These are phyloP conservation scores for Umbilicus rupestris DNA, from an alignment of 164 flowering plant species.

Conservation along the genomic window DNA sequence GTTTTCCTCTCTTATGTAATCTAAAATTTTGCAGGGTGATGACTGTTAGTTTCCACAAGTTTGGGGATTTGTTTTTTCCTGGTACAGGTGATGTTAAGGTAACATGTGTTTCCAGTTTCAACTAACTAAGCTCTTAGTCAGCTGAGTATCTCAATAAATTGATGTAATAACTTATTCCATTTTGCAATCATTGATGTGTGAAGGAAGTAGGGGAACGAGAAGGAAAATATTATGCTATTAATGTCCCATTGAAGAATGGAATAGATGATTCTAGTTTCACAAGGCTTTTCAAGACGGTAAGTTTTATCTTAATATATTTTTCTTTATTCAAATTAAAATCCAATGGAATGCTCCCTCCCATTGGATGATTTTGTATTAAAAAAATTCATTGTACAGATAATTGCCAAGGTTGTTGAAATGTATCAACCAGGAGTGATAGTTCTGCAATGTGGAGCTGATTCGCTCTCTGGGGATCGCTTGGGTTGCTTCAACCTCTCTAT, in stretches of 20 bases:
- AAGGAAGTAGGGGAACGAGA: slow-evolving; percentile 96
- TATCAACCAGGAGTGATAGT: slow-evolving; percentile 89
- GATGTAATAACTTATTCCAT: background rate
- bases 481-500: slow-evolving; percentile 99
- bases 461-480: slow-evolving; percentile 94
- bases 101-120: background rate
- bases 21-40: slow-evolving; percentile 66
- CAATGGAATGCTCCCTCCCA: background rate
- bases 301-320: slow-evolving; percentile 13
- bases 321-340: background rate
- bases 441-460: slow-evolving; percentile 99
- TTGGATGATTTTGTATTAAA: background rate
- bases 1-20: background rate
- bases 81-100: slow-evolving; percentile 99
- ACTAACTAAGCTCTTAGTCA: background rate
- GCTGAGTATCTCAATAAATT: background rate
- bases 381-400: slow-evolving; percentile 39
- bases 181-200: slow-evolving; percentile 21
- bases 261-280: slow-evolving; percentile 89
- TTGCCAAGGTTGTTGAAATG: slow-evolving; percentile 87
- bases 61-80: slow-evolving; percentile 89
- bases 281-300: slow-evolving; percentile 82
- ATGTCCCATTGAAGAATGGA: slow-evolving; percentile 96
- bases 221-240: slow-evolving; percentile 90
- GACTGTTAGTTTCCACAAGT: slow-evolving; percentile 98